Percentiles rank a stretch among this genome's conserved stretches.
These are phyloP conservation scores for Cercospora sp. DNA, from an alignment of 2,329 filamentous ascomycete species.

Conservation along the genomic window DNA sequence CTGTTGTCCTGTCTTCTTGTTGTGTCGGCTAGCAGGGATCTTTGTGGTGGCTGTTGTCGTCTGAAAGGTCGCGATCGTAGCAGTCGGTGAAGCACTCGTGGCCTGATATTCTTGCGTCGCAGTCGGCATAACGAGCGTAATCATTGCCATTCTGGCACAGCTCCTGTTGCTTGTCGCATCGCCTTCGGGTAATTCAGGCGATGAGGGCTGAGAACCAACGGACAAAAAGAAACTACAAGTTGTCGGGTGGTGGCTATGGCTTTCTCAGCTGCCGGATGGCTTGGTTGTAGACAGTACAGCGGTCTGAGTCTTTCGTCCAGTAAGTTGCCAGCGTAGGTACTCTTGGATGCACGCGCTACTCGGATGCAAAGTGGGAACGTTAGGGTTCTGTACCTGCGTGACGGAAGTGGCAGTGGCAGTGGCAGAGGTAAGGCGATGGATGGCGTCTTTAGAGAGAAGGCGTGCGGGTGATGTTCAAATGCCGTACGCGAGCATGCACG, in stretches of 20 bases:
- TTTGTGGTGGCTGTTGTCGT: background rate
- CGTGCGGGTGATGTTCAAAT: background rate
- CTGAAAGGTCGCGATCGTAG: background rate
- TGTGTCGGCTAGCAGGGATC: background rate
- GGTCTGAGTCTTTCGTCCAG: background rate
- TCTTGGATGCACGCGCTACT: background rate
- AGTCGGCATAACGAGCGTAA: conserved; percentile 1
- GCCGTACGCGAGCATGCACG: background rate
- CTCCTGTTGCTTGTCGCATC: background rate
- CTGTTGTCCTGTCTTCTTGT: background rate
- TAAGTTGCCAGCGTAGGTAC: background rate
- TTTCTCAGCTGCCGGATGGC: background rate
- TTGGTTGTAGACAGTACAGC: background rate
- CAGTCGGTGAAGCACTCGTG: background rate
- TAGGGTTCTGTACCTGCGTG: background rate
- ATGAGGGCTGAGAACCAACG: background rate
- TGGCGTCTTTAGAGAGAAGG: background rate
- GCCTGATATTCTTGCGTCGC: background rate
- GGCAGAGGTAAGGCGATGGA: background rate
- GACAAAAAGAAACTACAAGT: background rate
- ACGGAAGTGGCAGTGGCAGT: conserved; percentile 4
- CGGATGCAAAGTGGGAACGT: background rate
- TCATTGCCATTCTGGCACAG: conserved; percentile 4
- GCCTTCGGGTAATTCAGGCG: background rate
- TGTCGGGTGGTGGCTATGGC: background rate